A percentile compares a stretch with the other conserved stretches of the same genome.
Conservation (phyloP, 805 yeast genomes). For the Pichia manshurica region DNA sequence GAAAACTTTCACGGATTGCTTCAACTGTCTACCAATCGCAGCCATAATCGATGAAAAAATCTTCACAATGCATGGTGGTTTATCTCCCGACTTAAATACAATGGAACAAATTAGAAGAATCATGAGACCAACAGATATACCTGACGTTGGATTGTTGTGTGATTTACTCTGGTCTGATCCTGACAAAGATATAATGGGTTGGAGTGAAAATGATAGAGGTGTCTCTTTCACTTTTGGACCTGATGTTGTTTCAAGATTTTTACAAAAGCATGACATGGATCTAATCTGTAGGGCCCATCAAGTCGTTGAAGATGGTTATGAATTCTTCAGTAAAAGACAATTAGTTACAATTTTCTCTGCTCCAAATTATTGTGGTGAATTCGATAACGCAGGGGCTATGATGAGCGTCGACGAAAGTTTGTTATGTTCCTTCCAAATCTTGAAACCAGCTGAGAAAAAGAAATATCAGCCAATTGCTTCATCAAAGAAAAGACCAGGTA, state of each 20-base stretch:
- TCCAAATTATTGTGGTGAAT: conserved; percentile 98
- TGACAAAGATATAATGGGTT: conserved; percentile 95
- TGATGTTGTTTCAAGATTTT: conserved; percentile 91
- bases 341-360: conserved; percentile 93
- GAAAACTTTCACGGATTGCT: conserved; percentile 98
- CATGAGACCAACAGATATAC: conserved; percentile 99
- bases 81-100: conserved; percentile 92
- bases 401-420: conserved; percentile 97
- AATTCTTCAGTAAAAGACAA: conserved; percentile 93
- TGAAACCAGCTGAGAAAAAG: conserved; percentile 97
- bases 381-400: conserved; percentile 99
- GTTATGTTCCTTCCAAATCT: conserved; percentile 91
- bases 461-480: conserved; percentile 37
- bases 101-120: conserved; percentile 99
- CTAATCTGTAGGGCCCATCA: conserved; percentile 98
- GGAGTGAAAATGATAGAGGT: conserved; percentile 99
- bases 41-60: conserved; percentile 97
- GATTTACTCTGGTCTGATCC: conserved; percentile 98
- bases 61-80: conserved; percentile 98
- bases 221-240: conserved; percentile 99
- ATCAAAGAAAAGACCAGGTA: conserved; percentile 12
- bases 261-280: conserved; percentile 97
- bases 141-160: conserved; percentile 94
- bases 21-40: conserved; percentile 97
- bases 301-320: conserved; percentile 98